These are phyloP conservation scores for Aspergillus homomorphus DNA, from an alignment of 495 filamentous ascomycete genomes.

Conservation along the genomic window DNA sequence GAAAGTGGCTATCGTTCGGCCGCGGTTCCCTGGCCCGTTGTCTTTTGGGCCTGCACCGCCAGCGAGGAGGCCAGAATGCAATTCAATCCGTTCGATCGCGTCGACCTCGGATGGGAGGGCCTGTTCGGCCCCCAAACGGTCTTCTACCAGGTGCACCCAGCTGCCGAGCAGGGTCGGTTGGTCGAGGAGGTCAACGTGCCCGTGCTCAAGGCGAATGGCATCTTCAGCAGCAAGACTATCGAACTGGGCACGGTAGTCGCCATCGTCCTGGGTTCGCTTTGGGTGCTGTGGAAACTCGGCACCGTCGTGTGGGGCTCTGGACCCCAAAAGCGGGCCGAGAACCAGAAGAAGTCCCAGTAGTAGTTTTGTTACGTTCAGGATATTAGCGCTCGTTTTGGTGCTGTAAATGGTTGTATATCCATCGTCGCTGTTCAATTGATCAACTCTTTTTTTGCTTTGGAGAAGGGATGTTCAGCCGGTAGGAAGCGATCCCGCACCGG, in stretches of 20 bases:
- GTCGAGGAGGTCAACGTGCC: slow-evolving; percentile 64
- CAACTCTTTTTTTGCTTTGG: background rate
- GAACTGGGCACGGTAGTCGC: slow-evolving; percentile 67
- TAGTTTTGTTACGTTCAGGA: slow-evolving; percentile 11
- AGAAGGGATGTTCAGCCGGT: background rate
- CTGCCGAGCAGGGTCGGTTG: slow-evolving; percentile 18
- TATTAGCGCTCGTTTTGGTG: background rate
- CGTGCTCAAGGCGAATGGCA: slow-evolving; percentile 55
- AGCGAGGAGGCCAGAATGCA: slow-evolving; percentile 71
- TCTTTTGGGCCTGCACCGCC: slow-evolving; percentile 90
- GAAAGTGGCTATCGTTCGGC: slow-evolving; percentile 46
- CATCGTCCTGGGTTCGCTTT: slow-evolving; percentile 69
- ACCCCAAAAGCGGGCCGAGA: slow-evolving; percentile 15
- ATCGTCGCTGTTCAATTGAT: background rate
- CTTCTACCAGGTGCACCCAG: slow-evolving; percentile 80
- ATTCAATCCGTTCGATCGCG: slow-evolving; percentile 81
- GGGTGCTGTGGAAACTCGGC: slow-evolving; percentile 67
- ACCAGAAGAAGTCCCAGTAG: slow-evolving; percentile 38
- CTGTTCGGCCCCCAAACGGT: slow-evolving; percentile 75
- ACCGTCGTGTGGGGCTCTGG: slow-evolving; percentile 34
- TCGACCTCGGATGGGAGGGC: slow-evolving; percentile 80
- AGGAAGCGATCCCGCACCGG: background rate
- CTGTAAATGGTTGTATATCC: background rate
- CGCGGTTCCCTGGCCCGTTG: slow-evolving; percentile 65
- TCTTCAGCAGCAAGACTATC: slow-evolving; percentile 55